These are phyloP conservation scores for Colletotrichum cordylinicola DNA, from an alignment of 2,329 filamentous ascomycete genomes.

Conservation along the genomic window DNA sequence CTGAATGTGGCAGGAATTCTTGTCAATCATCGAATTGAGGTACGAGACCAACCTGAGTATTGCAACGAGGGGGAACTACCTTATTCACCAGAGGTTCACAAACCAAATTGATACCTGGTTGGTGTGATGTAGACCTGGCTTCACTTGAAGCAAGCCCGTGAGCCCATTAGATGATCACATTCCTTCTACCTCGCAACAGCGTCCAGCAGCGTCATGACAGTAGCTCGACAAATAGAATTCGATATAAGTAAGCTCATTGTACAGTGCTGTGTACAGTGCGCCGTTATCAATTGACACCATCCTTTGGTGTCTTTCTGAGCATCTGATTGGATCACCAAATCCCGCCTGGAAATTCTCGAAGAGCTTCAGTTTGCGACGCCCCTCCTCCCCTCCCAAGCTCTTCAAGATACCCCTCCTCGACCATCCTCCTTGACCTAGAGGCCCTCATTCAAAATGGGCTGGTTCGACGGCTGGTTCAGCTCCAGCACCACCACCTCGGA, in stretches of 20 bases:
- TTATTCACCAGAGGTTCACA: background rate
- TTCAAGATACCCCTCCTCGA: background rate
- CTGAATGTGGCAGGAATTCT: background rate
- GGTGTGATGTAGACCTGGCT: background rate
- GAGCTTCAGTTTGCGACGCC: slow-evolving; percentile 13
- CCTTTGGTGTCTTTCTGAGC: slow-evolving; percentile 1
- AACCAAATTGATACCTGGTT: background rate
- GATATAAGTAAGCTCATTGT: background rate
- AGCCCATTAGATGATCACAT: background rate
- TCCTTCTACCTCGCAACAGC: background rate
- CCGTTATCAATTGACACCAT: accelerated
- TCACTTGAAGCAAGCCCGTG: background rate
- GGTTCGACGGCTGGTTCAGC: slow-evolving; percentile 58
- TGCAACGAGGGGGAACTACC: background rate
- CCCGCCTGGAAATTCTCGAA: slow-evolving; percentile 16
- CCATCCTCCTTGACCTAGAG: too few species aligned
- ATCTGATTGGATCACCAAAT: slow-evolving; percentile 12
- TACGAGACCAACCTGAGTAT: too few species aligned
- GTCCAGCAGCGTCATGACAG: background rate
- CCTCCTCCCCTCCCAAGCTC: background rate
- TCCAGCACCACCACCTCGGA: slow-evolving; percentile 53
- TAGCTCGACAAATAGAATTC: background rate
- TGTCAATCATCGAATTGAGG: too few species aligned
- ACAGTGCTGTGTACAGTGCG: background rate
- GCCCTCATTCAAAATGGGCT: slow-evolving; percentile 53